Base-by-base conservation (phyloP, 2,329 filamentous ascomycete genomes). In the Sclerotinia nivalis region DNA sequence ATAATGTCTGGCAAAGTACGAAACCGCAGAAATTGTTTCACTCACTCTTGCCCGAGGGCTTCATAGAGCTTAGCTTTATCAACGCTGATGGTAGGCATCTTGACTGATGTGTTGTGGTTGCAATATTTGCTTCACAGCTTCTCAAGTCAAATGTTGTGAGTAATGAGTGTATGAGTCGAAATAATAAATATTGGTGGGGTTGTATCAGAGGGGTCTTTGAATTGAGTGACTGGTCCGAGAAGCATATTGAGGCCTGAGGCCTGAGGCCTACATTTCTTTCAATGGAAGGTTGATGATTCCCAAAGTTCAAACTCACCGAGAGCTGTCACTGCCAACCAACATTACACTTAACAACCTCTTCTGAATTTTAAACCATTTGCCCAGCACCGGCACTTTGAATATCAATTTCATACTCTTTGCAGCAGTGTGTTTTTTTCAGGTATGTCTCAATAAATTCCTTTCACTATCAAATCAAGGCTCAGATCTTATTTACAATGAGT, bases 11-110 rank as follows among this genome's bases (percentile, higher is more conserved):
- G 37, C 22, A 25, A 65, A 34, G 5, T 40, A n/a, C 25, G 10
- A n/a, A 47, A 37, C 73, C 70, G 73, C 74, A 72, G 18, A 28
- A 40, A 55, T 52, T 71, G 72, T 74, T 43, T 74, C 73, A 81
- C 86, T 81, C 87, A 97, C 88, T 96, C 90, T 83, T 90, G 90
- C 79, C 93, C 95, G 71, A 99, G 88, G 80, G 92, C 93, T 83
- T 96, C 90, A 86, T 92, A 98, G 80, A 99, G 92, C 79, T 91
- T 93, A 78, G 93, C 94, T 85, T 98, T 99, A 85, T 98, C 92
- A 77, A 98, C 94, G 76, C 91, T 87, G 77, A 99, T 97, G 80
- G 96, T 99, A 83, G 96, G 96, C 96, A 97, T 97, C 72, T 80
- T 88, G 81, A 66, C 50, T 52, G 25, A 43, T 34, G 50, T 22